A percentile compares a stretch with the other conserved stretches of the same genome.
phyloP scores from a whole-genome alignment of 78 protist genomes.

The Diacronema lutheri region DNA sequence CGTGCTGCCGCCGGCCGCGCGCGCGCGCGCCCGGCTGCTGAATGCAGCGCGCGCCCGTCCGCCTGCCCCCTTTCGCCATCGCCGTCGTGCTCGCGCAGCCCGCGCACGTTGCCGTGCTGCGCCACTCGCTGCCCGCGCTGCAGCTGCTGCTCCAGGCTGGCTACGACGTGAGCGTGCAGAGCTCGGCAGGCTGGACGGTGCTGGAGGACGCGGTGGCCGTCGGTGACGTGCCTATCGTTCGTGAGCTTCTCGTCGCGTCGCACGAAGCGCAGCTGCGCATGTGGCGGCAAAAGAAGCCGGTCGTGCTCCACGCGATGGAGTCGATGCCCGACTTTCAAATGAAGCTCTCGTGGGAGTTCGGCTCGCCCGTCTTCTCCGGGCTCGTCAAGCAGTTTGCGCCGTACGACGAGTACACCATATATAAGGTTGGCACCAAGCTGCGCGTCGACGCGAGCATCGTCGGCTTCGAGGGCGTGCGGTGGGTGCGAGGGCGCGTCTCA shows the following conservation, averaged over 20 bases:
- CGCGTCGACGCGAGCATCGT: conserved; percentile 55
- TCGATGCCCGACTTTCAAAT: background rate
- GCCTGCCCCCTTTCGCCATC: too few species aligned
- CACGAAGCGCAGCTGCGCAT: background rate
- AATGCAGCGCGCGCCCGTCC: background rate
- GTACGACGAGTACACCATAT: conserved; percentile 2
- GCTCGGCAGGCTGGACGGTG: background rate
- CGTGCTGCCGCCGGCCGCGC: too few species aligned
- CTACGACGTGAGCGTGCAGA: background rate
- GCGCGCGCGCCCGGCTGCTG: too few species aligned
- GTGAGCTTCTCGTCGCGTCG: background rate
- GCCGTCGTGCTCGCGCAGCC: background rate
- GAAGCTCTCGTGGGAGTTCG: conserved; percentile 31
- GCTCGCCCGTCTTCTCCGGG: background rate
- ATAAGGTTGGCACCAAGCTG: conserved; percentile 48
- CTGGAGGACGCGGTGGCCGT: background rate
- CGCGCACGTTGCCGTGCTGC: background rate
- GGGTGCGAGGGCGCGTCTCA: conserved; percentile 55
- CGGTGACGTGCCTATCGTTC: background rate
- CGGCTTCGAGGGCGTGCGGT: conserved; percentile 47
- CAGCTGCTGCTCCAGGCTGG: background rate
- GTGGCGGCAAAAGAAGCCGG: background rate
- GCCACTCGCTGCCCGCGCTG: too few species aligned
- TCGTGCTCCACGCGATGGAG: background rate
- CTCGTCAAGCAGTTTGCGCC: conserved; percentile 11